Evolutionary conservation across 2,329 filamentous ascomycete genomes (phyloP).

Genomic region (Penicillium sp.): DNA sequence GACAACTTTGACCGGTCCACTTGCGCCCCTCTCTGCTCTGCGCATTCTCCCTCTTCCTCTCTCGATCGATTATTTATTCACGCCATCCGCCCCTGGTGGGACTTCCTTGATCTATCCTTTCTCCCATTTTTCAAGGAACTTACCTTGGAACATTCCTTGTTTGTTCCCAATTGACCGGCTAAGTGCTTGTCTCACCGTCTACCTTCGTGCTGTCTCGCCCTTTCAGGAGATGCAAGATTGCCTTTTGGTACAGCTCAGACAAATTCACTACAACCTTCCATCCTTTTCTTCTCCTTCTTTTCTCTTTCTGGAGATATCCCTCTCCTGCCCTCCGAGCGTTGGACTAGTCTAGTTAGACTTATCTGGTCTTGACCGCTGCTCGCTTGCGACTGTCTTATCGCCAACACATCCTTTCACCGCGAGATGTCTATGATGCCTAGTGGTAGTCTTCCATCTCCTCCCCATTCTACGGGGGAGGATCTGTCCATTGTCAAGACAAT

Average conservation of each 20-base stretch:
- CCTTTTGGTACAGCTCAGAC: too few species aligned
- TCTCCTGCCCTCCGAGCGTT: slow-evolving; percentile 7
- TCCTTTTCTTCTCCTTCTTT: slow-evolving; percentile 22
- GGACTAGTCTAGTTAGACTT: too few species aligned
- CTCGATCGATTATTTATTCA: slow-evolving; percentile 16
- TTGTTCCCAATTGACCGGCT: slow-evolving; percentile 13
- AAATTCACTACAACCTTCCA: too few species aligned
- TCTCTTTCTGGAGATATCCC: slow-evolving; percentile 16
- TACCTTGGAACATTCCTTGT: slow-evolving; percentile 4
- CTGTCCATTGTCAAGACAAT: slow-evolving; percentile 13
- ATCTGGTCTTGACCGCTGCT: too few species aligned
- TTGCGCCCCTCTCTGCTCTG: slow-evolving; percentile 4
- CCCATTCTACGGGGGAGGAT: slow-evolving; percentile 25
- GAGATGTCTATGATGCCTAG: slow-evolving; percentile 10
- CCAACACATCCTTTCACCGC: background rate
- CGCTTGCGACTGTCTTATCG: too few species aligned
- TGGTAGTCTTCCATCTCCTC: slow-evolving; percentile 28
- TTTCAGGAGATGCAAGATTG: slow-evolving; percentile 15
- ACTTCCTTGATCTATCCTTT: slow-evolving; percentile 9
- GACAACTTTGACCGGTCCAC: slow-evolving; percentile 5
- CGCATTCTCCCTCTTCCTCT: slow-evolving; percentile 3
- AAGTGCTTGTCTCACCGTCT: slow-evolving; percentile 15
- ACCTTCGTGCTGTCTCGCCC: slow-evolving; percentile 8
- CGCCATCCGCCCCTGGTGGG: slow-evolving; percentile 4
- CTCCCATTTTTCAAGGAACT: slow-evolving; percentile 11